Evolutionary conservation across 352 stramenopile genomes (phyloP), one percentile per base, ranked within the genome.

Genomic region (Globisporangium okanoganense): DNA sequence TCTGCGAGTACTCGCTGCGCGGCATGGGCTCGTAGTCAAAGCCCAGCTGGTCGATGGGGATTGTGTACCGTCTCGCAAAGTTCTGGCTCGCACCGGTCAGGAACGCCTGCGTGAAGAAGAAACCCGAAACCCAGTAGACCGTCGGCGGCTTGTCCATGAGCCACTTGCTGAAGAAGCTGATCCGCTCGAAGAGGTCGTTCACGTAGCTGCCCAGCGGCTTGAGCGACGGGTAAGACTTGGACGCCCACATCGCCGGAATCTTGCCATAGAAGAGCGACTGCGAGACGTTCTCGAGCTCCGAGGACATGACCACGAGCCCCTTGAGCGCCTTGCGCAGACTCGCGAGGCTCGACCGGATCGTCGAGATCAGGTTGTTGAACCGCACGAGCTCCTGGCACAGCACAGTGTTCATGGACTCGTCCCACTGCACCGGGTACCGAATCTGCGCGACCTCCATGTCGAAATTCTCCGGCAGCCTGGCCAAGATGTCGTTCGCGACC

Each of bases 71-170:
- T 2, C 95, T 78, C 10, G 95, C 95, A 58, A 82, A 98, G 65
- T 98, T 98, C 67, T 98, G 95, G 59, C 94, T 93, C 41, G 89
- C 93, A 31, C 95, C 94, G 0, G 95, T 98, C 47, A 98, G 72
- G 70, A 98, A 98, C 14, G 94, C 93, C 73, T 98, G 90, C 3
- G 95, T 96, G 75, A 98, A 98, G 73, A 98, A 98, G 69, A 98
- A 98, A 0, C 94, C 92, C 20, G 82, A 96, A 57, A 98, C 85
- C 95, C 94, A 98, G 70, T 95, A 98, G 8, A 97, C 82, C 9
- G 79, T 70, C 4, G 93, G 94, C 13, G 91, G 78, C 20, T 88
- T 91, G 54, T 93, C 76, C 29, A 97, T 67, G 8, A 98, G 68
- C 95, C 95, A 98, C 49, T 85, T 82, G 62, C 75, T 76, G 53